Evolutionary conservation across 106 monocot species (phyloP), one percentile per base, ranked within the genome.

Genomic region (Dioscorea zingiberensis): DNA sequence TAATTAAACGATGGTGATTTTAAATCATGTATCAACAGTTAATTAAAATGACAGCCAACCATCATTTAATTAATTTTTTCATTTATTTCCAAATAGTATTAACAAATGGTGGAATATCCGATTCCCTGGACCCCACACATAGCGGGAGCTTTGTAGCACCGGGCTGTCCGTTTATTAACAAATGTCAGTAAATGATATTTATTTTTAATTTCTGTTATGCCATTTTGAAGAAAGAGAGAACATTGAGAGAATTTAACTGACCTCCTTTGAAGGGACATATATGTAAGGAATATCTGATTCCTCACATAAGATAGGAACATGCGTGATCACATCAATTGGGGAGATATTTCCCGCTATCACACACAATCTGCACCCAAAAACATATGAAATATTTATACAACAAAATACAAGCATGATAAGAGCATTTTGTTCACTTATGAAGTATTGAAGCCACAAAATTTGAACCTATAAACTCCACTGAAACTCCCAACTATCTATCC

Each of bases 271-370:
- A 25, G 85, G 74, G 15, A 98, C 92, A 74, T 98, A 98, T 26
- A 98, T 47, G 48, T 98, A 92, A 26, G 92, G 88, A 68, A 98
- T 92, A 21, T 85, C 81, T 46, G 80, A 26, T 69, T 98, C 97
- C 72, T 98, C 92, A 29, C 92, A 92, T 46, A 98, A 65, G 26
- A 98, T 69, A 2, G 97, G 97, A 2, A 98, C 79, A 78, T 98
- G 97, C n/a, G 97, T 98, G 21, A 92, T 98, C 38, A 98, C 97
- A 80, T 98, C 97, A 49, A 98, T 92, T 0, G 97, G 92, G 66
- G 92, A 98, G 67, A 98, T 98, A 62, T 98, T 98, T 71, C 92
- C 97, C 67, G 97, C 92, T 47, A 98, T 98, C 5, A 92, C 77
- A 48, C 97, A 98, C 59, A 98, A 45, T 57, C 97, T 98, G 81